Percentiles rank a stretch among this genome's conserved stretches.
These are phyloP conservation scores for Umbelopsis sp. DNA, from an alignment of 192 early-diverging fungal species.

Conservation along the genomic window DNA sequence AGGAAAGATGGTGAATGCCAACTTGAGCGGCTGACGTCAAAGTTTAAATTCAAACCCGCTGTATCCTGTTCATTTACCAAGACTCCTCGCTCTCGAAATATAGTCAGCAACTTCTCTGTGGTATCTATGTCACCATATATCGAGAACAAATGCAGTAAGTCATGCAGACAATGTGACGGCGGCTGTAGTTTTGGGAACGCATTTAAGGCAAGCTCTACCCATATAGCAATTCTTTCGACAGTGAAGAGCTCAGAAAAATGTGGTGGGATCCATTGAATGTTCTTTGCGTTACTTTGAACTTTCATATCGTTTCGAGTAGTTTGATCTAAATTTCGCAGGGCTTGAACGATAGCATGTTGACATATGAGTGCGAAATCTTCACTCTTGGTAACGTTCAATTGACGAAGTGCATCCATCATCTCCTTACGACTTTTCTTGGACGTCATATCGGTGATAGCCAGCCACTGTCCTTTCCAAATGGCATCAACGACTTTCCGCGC, in stretches of 20 bases:
- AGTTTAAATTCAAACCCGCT: background rate
- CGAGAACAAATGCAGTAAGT: constrained; percentile 1
- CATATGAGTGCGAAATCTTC: constrained; percentile 8
- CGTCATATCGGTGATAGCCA: constrained; percentile 2
- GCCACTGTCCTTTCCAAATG: constrained; percentile 8
- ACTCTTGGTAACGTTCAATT: background rate
- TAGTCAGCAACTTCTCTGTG: background rate
- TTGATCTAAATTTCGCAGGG: background rate
- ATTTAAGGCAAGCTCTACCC: background rate
- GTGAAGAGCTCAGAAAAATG: background rate
- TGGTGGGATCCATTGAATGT: background rate
- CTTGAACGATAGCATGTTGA: constrained; percentile 6
- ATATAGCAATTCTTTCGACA: background rate
- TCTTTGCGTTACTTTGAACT: background rate
- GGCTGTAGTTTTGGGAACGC: background rate
- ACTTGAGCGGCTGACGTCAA: background rate
- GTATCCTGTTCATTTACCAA: background rate
- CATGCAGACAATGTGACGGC: background rate
- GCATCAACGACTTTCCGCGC: constrained; percentile 6
- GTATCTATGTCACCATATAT: constrained; percentile 2
- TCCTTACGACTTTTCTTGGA: background rate
- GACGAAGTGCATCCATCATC: background rate
- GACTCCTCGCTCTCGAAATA: background rate
- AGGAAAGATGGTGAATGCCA: background rate
- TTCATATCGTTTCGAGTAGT: background rate